Conservation (phyloP, 73 alveolate species). For the Paramecium sonneborni region DNA sequence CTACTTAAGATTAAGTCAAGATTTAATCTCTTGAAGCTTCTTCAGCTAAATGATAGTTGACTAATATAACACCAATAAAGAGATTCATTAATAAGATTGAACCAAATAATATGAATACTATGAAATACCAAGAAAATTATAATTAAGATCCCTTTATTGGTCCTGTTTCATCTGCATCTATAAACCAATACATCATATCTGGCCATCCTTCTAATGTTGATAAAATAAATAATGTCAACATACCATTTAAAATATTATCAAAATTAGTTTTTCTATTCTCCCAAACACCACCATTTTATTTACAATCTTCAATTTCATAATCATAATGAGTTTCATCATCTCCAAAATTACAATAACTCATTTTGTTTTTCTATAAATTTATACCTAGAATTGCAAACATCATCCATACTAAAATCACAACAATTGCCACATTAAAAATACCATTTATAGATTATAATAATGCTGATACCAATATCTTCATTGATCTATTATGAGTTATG, state of each 20-base stretch:
- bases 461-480: conserved; percentile 88
- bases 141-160: conserved; percentile 80
- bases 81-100: conserved; percentile 92
- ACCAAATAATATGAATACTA: conserved; percentile 89
- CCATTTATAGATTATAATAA: conserved; percentile 87
- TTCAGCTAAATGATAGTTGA: conserved; percentile 89
- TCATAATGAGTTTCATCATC: conserved; percentile 62
- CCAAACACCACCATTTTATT: conserved; percentile 77
- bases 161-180: conserved; percentile 77
- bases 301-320: background rate
- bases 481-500: conserved; percentile 90
- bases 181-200: conserved; percentile 80
- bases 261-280: conserved; percentile 74
- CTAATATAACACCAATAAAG: conserved; percentile 95
- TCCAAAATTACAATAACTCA: conserved; percentile 72
- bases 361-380: conserved; percentile 49
- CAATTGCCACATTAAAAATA: conserved; percentile 84
- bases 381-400: conserved; percentile 68
- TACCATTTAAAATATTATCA: conserved; percentile 89
- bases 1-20: conserved; percentile 68
- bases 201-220: conserved; percentile 98
- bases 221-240: conserved; percentile 89
- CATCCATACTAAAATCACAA: conserved; percentile 88
- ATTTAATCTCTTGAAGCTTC: conserved; percentile 56
- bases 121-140: conserved; percentile 78